Conservation (phyloP, 805 yeast genomes). For the Lachancea meyersii region DNA sequence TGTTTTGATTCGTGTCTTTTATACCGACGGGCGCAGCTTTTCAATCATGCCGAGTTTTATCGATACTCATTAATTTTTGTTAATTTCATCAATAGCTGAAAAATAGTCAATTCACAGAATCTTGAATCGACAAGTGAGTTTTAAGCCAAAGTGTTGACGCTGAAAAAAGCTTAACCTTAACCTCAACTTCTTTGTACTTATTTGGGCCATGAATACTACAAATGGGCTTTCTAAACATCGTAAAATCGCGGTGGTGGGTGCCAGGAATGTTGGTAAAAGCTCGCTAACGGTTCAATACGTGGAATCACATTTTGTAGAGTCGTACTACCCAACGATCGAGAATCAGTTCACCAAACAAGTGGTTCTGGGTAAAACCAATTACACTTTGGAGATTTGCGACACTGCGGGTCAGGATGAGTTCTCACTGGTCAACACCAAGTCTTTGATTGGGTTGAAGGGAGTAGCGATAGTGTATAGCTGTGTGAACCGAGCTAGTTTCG, state of each 20-base stretch:
- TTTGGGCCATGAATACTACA: neutral
- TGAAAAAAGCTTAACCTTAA: neutral
- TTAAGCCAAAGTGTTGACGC: neutral
- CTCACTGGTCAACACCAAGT: slow-evolving; percentile 70
- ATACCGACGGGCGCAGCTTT: too few species aligned
- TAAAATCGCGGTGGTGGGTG: slow-evolving; percentile 80
- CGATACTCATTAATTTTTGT: neutral
- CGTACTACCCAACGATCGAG: slow-evolving; percentile 87
- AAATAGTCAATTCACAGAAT: neutral
- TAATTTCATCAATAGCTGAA: neutral
- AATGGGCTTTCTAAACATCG: slow-evolving; percentile 26
- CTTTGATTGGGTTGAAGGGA: slow-evolving; percentile 77
- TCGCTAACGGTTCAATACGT: slow-evolving; percentile 79
- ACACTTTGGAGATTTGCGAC: slow-evolving; percentile 77
- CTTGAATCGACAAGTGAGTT: neutral
- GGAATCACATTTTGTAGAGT: slow-evolving; percentile 82
- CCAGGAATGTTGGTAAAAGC: slow-evolving; percentile 83
- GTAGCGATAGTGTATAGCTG: slow-evolving; percentile 77
- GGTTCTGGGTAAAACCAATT: slow-evolving; percentile 64
- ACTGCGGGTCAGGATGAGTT: slow-evolving; percentile 94
- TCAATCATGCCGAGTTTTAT: neutral
- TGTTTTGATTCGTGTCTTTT: too few species aligned
- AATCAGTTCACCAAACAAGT: slow-evolving; percentile 72
- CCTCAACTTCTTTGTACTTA: neutral
- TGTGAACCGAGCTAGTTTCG: slow-evolving; percentile 70